Evolutionary conservation across 2,329 filamentous ascomycete species (phyloP), one percentile per base, ranked within the genome.

Genomic region (Parastagonospora avenae): DNA sequence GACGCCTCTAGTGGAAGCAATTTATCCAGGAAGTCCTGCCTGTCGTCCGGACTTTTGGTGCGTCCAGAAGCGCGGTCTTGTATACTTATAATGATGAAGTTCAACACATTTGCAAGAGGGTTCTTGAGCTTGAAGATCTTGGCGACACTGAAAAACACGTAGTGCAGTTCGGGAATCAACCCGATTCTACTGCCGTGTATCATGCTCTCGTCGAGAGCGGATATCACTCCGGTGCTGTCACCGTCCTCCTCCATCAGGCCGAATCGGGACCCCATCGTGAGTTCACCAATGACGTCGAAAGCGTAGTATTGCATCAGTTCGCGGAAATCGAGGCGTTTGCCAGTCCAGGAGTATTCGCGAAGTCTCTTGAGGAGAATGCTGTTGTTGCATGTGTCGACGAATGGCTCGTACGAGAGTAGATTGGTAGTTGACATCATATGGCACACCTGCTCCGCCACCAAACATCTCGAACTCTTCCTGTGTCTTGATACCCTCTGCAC

Each of bases 221-320:
- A 14, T 5, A 55, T 54, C 11, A 57, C 31, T 5, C 48, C 43
- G 8, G 10, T 24, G 14, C 48, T 54, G 46, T 58, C 57, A 7
- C 52, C 52, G 15, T 19, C 44, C 7, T 55, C 49, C 40, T 60
- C 57, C 50, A 57, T 60, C 4, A 57, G 43, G 4, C 57, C 57
- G 28, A 60, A 57, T 9, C 49, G 35, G 12, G 54, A 33, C 67
- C 68, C 66, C 35, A 76, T 77, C 0, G 78, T 81, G 14, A 84
- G 79, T 32, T 78, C 73, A 0, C 79, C 80, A 28, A 84, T 81
- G 1, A 82, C 79, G 42, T 82, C 78, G 36, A 80, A 80, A 0
- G 77, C 78, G 47, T 77, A 81, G 53, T 70, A 80, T 52, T 80
- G 78, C 27, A 80, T 64, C 74, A 75, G 79, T 41, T 75, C 67